A percentile compares a stretch with the other conserved stretches of the same genome.
phyloP scores from a whole-genome alignment of 2,329 filamentous ascomycete species.

The Colletotrichum sp. region DNA sequence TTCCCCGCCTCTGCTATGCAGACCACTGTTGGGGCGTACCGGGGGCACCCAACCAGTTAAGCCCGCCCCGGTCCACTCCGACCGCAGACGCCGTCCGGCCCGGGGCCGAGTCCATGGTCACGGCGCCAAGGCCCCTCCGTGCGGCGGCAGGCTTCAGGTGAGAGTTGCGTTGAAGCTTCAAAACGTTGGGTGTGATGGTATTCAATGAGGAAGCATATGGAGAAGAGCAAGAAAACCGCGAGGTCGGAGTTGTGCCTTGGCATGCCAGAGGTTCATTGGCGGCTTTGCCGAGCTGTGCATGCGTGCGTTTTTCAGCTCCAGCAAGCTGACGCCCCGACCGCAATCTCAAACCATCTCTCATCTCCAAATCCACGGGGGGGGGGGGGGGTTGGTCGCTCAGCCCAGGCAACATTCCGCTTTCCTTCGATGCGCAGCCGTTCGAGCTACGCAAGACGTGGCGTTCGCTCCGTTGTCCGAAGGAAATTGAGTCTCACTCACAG shows the following conservation, averaged over 20 bases:
- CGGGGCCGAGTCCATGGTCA: not conserved
- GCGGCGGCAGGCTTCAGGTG: conserved; percentile 8
- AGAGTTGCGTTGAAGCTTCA: not conserved
- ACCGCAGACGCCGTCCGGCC: not conserved
- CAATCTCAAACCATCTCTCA: not conserved
- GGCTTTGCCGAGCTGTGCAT: not conserved
- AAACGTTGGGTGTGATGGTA: not conserved
- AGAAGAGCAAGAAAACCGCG: not conserved
- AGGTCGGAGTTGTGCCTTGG: not conserved
- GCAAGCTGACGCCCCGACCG: not conserved
- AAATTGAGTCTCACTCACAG: not conserved
- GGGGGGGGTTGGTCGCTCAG: not conserved
- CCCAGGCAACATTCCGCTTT: not conserved
- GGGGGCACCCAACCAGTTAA: not conserved
- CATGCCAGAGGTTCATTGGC: not conserved
- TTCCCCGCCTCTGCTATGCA: not conserved
- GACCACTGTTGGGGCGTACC: not conserved
- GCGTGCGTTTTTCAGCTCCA: not conserved
- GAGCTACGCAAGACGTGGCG: not conserved
- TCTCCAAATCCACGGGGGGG: not conserved
- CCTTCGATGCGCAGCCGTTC: not conserved
- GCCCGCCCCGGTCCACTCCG: not conserved
- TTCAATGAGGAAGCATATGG: not conserved
- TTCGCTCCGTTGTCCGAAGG: not conserved
- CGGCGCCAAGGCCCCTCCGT: not conserved